Conservation (phyloP, 768 basidiomycete genomes). For the Mycena rebaudengoi region DNA sequence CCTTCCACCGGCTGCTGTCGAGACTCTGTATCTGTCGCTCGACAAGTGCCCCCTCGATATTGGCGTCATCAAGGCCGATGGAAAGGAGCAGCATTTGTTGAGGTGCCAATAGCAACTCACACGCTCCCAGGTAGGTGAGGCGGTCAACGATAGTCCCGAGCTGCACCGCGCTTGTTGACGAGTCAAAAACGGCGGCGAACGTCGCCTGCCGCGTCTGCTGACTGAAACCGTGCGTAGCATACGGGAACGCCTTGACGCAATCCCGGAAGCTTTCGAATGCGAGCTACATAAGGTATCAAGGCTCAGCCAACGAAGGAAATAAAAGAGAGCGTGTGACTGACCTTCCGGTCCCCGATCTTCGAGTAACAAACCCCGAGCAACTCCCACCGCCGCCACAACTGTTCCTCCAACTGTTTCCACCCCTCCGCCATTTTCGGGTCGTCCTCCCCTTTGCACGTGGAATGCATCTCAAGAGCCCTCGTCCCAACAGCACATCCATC, state of each 20-base stretch:
- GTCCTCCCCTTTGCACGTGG: slow-evolving; percentile 25
- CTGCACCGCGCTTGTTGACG: slow-evolving; percentile 56
- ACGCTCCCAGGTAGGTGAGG: slow-evolving; percentile 70
- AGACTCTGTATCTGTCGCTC: slow-evolving; percentile 69
- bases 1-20: slow-evolving; percentile 65
- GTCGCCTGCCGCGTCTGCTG: slow-evolving; percentile 39
- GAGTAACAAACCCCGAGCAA: slow-evolving; percentile 80
- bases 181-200: slow-evolving; percentile 47
- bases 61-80: slow-evolving; percentile 30
- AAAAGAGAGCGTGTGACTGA: slow-evolving; percentile 40
- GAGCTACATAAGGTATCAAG: slow-evolving; percentile 53
- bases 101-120: slow-evolving; percentile 67
- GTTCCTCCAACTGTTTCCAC: slow-evolving; percentile 71
- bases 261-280: slow-evolving; percentile 66
- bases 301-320: slow-evolving; percentile 2
- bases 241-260: slow-evolving; percentile 65
- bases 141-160: slow-evolving; percentile 69
- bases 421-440: slow-evolving; percentile 44
- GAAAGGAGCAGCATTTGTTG: slow-evolving; percentile 57
- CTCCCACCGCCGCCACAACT: slow-evolving; percentile 81
- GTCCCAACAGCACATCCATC: slow-evolving; percentile 66
- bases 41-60: slow-evolving; percentile 61
- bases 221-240: slow-evolving; percentile 48
- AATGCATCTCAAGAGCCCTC: slow-evolving; percentile 50
- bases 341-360: slow-evolving; percentile 82